phyloP scores from a whole-genome alignment of 768 basidiomycete species.

The Podaxis sp. region DNA sequence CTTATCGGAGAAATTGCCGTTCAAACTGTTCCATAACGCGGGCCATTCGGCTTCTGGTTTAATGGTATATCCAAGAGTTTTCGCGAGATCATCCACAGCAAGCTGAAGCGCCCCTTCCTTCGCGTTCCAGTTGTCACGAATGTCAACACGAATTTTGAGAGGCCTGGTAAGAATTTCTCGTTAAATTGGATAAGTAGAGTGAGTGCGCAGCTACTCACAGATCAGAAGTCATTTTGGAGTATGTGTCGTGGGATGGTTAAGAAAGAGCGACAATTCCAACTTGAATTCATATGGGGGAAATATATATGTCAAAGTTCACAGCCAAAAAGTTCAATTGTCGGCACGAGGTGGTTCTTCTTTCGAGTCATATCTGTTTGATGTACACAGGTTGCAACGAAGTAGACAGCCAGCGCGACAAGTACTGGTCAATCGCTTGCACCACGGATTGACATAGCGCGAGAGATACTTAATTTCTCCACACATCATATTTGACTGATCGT shows the following conservation, averaged over 20 bases:
- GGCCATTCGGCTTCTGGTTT: conserved; percentile 34
- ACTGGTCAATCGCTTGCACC: too few relatives aligned
- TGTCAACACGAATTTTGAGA: conserved; percentile 35
- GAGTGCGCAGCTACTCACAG: conserved; percentile 12
- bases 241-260: not conserved
- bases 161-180: conserved; percentile 25
- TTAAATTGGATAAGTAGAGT: not conserved
- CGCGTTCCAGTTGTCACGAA: conserved; percentile 38
- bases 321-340: not conserved
- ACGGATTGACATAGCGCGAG: not conserved
- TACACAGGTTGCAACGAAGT: not conserved
- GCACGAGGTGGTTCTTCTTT: not conserved
- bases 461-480: not conserved
- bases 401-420: not conserved
- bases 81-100: conserved; percentile 26
- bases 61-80: conserved; percentile 34
- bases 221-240: conserved; percentile 14
- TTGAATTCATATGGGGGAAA: not conserved
- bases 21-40: conserved; percentile 30
- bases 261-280: not conserved
- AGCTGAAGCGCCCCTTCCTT: conserved; percentile 28
- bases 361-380: not conserved
- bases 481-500: not conserved
- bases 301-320: not conserved
- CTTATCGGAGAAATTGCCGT: conserved; percentile 32